phyloP scores from a whole-genome alignment of 768 basidiomycete genomes.

The Epithele typhae region DNA sequence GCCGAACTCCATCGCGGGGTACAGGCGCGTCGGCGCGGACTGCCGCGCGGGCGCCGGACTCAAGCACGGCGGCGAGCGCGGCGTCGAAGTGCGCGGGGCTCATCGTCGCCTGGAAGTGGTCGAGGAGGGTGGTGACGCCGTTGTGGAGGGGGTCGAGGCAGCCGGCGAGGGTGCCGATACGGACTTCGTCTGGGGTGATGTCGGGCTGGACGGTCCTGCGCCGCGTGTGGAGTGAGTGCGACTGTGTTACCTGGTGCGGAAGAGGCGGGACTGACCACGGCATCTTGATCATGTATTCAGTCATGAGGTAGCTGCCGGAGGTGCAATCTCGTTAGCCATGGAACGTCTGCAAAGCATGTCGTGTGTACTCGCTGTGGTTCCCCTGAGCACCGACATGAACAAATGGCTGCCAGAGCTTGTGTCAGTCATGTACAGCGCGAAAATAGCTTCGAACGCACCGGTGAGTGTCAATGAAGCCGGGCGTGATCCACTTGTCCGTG shows the following conservation, averaged over 20 bases:
- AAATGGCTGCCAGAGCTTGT: constrained; percentile 14
- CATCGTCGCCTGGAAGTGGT: constrained; percentile 27
- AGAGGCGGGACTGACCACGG: constrained; percentile 13
- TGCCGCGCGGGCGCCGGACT: constrained; percentile 26
- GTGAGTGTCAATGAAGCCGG: constrained; percentile 30
- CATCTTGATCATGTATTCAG: constrained; percentile 26
- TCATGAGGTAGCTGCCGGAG: constrained; percentile 24
- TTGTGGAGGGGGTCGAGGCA: constrained; percentile 27
- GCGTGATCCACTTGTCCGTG: constrained; percentile 25
- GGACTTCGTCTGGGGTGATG: constrained; percentile 25
- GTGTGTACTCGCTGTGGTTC: constrained; percentile 23
- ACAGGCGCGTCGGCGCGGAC: constrained; percentile 19
- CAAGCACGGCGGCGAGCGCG: constrained; percentile 19
- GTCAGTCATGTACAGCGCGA: no score
- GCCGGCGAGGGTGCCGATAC: constrained; percentile 27
- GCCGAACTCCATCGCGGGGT: constrained; percentile 17
- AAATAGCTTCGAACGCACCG: constrained; percentile 18
- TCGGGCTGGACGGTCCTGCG: constrained; percentile 18
- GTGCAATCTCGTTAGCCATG: no score
- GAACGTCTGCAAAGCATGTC: no score
- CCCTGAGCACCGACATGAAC: constrained; percentile 26
- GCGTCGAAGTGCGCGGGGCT: constrained; percentile 23
- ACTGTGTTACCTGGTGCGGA: no score
- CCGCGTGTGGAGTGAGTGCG: neutral
- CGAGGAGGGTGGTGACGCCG: constrained; percentile 29